Base-by-base conservation (phyloP, 2,329 filamentous ascomycete genomes). In the Lecanicillium sp. region DNA sequence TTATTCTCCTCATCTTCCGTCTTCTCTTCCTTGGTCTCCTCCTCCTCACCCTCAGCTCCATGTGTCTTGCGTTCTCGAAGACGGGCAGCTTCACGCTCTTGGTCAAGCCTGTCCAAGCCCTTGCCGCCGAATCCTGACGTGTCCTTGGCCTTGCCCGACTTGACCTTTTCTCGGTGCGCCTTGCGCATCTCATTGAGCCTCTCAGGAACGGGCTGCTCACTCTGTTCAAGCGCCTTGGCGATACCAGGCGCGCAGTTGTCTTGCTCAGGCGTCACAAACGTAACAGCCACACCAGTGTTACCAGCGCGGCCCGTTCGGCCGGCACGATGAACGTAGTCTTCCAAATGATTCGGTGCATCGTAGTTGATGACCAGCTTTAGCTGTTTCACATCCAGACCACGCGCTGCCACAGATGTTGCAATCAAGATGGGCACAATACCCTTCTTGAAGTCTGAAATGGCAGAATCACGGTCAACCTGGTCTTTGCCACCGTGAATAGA, bases 281-380 rank as follows among this genome's bases (percentile, higher is more conserved):
- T 98, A 36, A 98, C 85, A 0, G 92, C 92, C 29, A 88, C 94
- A 46, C 92, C 92, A 16, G 80, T 95, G 53, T 95, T 94, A 29
- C 92, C 92, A 33, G 92, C 92, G 56, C 92, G 83, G 9, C 92
- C 92, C 7, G 92, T 96, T 51, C 92, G 85, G 34, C 92, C 92
- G 40, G 85, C 87, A 46, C 92, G 83, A 59, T 95, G 92, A 29
- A 96, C 90, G 53, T 96, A 96, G 55, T 96, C 92, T 62, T 98
- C 92, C 45, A 95, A 63, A 63, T 96, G 89, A 52, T 94, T 94
- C 1, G 89, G 90, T 1, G 83, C 85, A 55, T 95, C 89, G 56
- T 87, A 95, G 62, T 96, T 96, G 63, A 98, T 81, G 38, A 98
- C 92, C 22, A 96, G 73, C 60, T 94, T 95, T 25, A 98, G 71